Conservation (phyloP, 2,329 filamentous ascomycete genomes). For the Gremmenia infestans region DNA sequence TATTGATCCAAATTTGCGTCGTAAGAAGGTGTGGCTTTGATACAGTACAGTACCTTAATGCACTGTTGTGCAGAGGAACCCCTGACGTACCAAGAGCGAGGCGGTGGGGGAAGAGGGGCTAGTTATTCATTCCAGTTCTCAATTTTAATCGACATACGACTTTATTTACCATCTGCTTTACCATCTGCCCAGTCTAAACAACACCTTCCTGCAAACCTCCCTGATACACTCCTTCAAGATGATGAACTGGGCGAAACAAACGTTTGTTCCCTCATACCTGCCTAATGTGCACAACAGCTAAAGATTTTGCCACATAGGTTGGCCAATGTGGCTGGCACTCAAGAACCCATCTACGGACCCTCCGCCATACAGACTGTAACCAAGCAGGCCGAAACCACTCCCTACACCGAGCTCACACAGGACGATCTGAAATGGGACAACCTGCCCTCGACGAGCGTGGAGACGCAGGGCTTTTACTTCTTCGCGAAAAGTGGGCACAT, state of each 20-base stretch:
- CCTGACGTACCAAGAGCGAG: background rate
- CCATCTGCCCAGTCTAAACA: no score
- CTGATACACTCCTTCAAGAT: slow-evolving; percentile 43
- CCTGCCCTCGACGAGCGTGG: slow-evolving; percentile 80
- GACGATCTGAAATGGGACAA: slow-evolving; percentile 78
- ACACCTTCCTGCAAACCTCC: background rate
- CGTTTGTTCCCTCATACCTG: slow-evolving; percentile 51
- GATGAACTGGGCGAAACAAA: slow-evolving; percentile 94
- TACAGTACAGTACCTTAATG: no score
- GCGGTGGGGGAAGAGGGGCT: background rate
- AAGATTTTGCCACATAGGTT: slow-evolving; percentile 41
- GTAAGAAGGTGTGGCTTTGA: no score
- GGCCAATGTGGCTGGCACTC: slow-evolving; percentile 83
- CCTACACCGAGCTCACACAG: slow-evolving; percentile 74
- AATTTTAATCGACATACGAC: background rate
- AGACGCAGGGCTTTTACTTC: slow-evolving; percentile 94
- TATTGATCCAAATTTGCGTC: no score
- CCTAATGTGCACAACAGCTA: slow-evolving; percentile 6
- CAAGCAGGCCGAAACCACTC: slow-evolving; percentile 69
- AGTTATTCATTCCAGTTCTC: background rate
- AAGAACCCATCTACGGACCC: slow-evolving; percentile 93
- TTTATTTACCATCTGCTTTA: no score
- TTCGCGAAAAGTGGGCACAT: slow-evolving; percentile 72
- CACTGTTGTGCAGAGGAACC: background rate
- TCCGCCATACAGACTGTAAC: slow-evolving; percentile 82